A percentile compares a stretch with the other conserved stretches of the same genome.
Evolutionary conservation across 306 rosid species (phyloP).

Genomic region (Leucaena leucocephala): DNA sequence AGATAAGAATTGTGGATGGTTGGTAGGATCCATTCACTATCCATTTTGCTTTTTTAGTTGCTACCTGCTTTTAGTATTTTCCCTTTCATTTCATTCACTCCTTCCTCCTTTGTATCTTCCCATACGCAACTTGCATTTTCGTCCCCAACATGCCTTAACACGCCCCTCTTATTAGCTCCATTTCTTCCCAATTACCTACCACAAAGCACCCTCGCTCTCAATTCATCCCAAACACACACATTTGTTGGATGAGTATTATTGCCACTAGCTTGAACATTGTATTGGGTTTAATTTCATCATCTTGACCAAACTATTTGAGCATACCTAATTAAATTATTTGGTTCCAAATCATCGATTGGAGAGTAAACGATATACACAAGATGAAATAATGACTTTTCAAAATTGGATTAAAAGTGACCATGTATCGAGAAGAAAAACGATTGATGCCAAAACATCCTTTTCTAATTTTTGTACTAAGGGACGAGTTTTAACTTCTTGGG

Average conservation of each 20-base stretch:
- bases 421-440: too few relatives aligned
- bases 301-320: slow-evolving; percentile 21
- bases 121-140: slow-evolving; percentile 35
- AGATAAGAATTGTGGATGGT: slow-evolving; percentile 53
- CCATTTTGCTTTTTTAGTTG: slow-evolving; percentile 34
- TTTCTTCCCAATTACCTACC: slow-evolving; percentile 15
- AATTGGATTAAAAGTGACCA: too few relatives aligned
- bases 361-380: not conserved
- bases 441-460: not conserved
- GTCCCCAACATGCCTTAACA: not conserved
- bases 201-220: slow-evolving; percentile 38
- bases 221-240: slow-evolving; percentile 19
- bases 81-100: slow-evolving; percentile 28
- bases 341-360: not conserved
- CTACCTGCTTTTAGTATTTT: slow-evolving; percentile 35
- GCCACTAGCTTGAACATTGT: not conserved
- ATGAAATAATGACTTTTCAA: too few relatives aligned
- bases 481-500: not conserved
- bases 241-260: not conserved
- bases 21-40: slow-evolving; percentile 56
- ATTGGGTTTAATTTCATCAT: slow-evolving; percentile 32
- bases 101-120: not conserved
- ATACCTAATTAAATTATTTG: not conserved
- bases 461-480: not conserved
- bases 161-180: not conserved